Percentiles rank a stretch among this genome's conserved stretches.
Evolutionary conservation across 495 filamentous ascomycete species (phyloP).

Genomic region (Penicillium desertorum): DNA sequence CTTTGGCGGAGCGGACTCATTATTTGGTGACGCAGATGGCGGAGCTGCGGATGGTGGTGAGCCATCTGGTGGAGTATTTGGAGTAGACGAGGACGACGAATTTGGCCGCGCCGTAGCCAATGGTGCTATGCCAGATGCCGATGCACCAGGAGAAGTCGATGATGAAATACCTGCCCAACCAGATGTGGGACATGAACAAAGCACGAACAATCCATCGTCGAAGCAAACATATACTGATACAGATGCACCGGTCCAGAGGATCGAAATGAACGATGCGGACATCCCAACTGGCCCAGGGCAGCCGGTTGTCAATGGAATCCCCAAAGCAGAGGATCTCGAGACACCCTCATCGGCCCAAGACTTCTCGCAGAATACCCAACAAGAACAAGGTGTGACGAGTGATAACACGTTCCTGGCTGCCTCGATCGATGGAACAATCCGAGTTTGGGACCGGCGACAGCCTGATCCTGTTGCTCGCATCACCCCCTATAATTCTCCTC

Average conservation of each 20-base stretch:
- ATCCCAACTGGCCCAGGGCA: slow-evolving; percentile 27
- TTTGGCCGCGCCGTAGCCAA: slow-evolving; percentile 78
- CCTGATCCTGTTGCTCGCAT: slow-evolving; percentile 77
- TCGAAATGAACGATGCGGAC: slow-evolving; percentile 17
- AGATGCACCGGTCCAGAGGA: slow-evolving; percentile 14
- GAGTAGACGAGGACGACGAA: slow-evolving; percentile 80
- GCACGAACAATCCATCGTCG: not conserved
- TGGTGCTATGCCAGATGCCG: slow-evolving; percentile 42
- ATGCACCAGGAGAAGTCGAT: slow-evolving; percentile 39
- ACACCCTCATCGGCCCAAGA: slow-evolving; percentile 31
- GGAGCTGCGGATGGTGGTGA: slow-evolving; percentile 56
- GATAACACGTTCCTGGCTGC: slow-evolving; percentile 83
- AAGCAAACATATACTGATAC: slow-evolving; percentile 8
- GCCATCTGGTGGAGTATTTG: slow-evolving; percentile 59
- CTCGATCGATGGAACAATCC: slow-evolving; percentile 82
- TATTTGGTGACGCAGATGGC: slow-evolving; percentile 71
- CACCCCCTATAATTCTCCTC: slow-evolving; percentile 69
- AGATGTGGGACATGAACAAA: slow-evolving; percentile 8
- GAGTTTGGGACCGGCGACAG: slow-evolving; percentile 86
- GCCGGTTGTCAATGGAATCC: slow-evolving; percentile 49
- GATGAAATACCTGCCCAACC: slow-evolving; percentile 20
- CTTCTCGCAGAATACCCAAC: slow-evolving; percentile 30
- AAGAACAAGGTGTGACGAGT: slow-evolving; percentile 41
- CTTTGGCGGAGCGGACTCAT: slow-evolving; percentile 65
- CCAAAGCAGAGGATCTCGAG: slow-evolving; percentile 51